Evolutionary conservation across 192 early-diverging fungal genomes (phyloP).

Genomic region (Umbelopsis sp.): DNA sequence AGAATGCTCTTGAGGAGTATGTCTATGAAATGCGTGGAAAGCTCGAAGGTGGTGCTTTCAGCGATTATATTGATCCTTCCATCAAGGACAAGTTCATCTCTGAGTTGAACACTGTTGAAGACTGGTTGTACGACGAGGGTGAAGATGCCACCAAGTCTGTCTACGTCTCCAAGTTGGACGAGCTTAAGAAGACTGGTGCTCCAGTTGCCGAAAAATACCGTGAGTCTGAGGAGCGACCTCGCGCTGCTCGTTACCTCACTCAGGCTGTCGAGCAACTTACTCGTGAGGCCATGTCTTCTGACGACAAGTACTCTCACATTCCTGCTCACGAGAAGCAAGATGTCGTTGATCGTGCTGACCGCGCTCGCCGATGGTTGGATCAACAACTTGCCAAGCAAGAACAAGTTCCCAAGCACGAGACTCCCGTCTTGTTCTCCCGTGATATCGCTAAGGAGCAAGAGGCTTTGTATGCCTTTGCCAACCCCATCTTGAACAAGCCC

Average conservation of each 20-base stretch:
- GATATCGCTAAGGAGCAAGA: constrained; percentile 81
- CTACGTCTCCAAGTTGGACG: constrained; percentile 80
- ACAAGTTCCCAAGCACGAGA: constrained; percentile 72
- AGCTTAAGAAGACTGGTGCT: constrained; percentile 80
- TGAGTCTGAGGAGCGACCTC: constrained; percentile 85
- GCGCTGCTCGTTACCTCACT: constrained; percentile 80
- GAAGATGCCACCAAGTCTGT: constrained; percentile 90
- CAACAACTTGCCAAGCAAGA: constrained; percentile 76
- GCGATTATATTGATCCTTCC: constrained; percentile 72
- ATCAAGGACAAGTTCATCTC: constrained; percentile 71
- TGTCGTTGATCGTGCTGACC: constrained; percentile 73
- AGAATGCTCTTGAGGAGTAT: constrained; percentile 98
- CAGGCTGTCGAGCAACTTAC: constrained; percentile 77
- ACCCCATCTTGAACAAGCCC: constrained; percentile 85
- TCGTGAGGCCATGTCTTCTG: constrained; percentile 69
- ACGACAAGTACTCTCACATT: constrained; percentile 90
- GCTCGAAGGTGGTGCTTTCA: constrained; percentile 72
- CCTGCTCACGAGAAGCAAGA: constrained; percentile 82
- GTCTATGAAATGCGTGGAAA: constrained; percentile 94
- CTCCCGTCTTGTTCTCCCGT: constrained; percentile 67
- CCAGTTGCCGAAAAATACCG: constrained; percentile 81
- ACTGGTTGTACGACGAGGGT: constrained; percentile 99
- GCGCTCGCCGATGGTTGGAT: constrained; percentile 88
- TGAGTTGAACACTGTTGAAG: constrained; percentile 81
- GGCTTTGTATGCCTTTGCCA: constrained; percentile 69